Evolutionary conservation across 441 rosid genomes (phyloP).

Genomic region (Erodium trifolium): DNA sequence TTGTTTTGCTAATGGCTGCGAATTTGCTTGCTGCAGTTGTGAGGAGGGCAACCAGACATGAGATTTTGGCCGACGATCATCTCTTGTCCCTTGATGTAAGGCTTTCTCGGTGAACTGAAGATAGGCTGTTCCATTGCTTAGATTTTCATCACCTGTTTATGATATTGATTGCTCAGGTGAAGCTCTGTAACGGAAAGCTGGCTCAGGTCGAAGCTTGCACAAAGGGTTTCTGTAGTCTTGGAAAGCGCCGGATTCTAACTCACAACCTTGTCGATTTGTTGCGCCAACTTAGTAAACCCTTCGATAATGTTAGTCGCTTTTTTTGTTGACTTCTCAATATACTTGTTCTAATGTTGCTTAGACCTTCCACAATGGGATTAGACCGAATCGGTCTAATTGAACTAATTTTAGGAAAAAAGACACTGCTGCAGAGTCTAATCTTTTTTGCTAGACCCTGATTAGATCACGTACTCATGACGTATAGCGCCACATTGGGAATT

Average conservation of each 20-base stretch:
- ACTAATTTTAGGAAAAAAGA: too few relatives aligned
- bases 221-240: conserved; percentile 58
- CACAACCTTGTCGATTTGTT: conserved; percentile 54
- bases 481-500: too few relatives aligned
- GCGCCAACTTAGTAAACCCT: conserved; percentile 55
- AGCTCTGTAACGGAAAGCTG: conserved; percentile 60
- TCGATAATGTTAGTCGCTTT: conserved; percentile 44
- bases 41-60: conserved; percentile 50
- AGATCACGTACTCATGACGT: too few relatives aligned
- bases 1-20: too few relatives aligned
- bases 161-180: conserved; percentile 34
- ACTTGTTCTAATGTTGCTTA: too few relatives aligned
- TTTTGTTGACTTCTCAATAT: too few relatives aligned
- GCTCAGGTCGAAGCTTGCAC: conserved; percentile 48
- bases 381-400: too few relatives aligned
- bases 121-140: not conserved
- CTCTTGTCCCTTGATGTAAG: conserved; percentile 82
- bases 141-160: not conserved
- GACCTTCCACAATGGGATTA: too few relatives aligned
- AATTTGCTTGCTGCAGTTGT: conserved; percentile 42
- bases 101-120: not conserved
- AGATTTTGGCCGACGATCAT: conserved; percentile 58
- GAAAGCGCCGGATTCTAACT: conserved; percentile 47
- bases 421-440: too few relatives aligned
- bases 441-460: too few relatives aligned